A percentile compares a stretch with the other conserved stretches of the same genome.
phyloP scores from a whole-genome alignment of 345 rosid species.

The Populus davidiana region DNA sequence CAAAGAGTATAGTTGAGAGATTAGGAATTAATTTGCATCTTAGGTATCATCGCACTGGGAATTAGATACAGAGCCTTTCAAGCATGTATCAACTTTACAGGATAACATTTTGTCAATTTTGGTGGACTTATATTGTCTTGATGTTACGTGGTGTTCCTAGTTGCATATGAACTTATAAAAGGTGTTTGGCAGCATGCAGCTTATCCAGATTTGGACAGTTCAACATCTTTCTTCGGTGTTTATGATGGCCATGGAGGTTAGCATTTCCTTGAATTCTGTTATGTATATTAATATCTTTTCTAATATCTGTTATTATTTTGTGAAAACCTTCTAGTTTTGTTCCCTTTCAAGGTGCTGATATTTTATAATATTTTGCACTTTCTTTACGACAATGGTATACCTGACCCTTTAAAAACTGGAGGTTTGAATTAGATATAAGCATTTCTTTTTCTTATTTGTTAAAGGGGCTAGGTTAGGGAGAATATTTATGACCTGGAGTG shows the following conservation, averaged over 20 bases:
- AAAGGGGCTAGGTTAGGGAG: background rate
- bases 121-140: background rate
- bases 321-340: background rate
- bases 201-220: constrained; percentile 57
- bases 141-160: background rate
- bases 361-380: background rate
- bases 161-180: constrained; percentile 52
- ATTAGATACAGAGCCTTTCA: background rate
- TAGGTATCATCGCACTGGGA: background rate
- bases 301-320: background rate
- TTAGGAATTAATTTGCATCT: background rate
- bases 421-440: background rate
- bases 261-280: constrained; percentile 4
- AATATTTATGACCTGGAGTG: background rate
- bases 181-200: constrained; percentile 27
- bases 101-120: background rate
- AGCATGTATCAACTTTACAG: background rate
- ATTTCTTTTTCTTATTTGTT: background rate
- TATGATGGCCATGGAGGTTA: constrained; percentile 99
- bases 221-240: constrained; percentile 90
- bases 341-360: background rate
- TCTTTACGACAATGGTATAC: background rate
- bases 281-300: background rate
- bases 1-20: background rate
- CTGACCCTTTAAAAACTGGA: background rate